phyloP scores from a whole-genome alignment of 805 yeast genomes.

The Ogataea siamensis region DNA sequence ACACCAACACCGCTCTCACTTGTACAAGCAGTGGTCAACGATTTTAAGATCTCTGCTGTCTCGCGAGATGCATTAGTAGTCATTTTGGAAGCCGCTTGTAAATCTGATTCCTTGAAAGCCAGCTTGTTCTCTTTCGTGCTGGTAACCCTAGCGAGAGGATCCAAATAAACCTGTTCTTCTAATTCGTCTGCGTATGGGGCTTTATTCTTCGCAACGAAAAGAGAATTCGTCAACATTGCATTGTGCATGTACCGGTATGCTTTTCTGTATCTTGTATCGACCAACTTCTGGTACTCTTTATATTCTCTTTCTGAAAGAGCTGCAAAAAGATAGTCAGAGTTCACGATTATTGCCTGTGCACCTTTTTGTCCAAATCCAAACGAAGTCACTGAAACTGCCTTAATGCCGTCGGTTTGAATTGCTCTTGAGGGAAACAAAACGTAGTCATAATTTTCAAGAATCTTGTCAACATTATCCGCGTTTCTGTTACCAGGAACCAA shows the following conservation, averaged over 20 bases:
- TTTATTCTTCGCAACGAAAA: conserved; percentile 90
- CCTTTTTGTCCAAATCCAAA: conserved; percentile 99
- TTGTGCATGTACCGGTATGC: conserved; percentile 95
- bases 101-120: conserved; percentile 46
- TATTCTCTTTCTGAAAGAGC: conserved; percentile 71
- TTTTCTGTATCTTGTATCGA: conserved; percentile 75
- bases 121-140: conserved; percentile 37
- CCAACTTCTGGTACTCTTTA: conserved; percentile 68
- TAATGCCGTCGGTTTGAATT: conserved; percentile 92
- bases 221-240: conserved; percentile 84
- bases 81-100: conserved; percentile 47
- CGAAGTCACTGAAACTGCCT: conserved; percentile 95
- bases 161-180: conserved; percentile 89
- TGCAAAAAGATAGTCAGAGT: conserved; percentile 91
- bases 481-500: conserved; percentile 98
- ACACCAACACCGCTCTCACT: conserved; percentile 83
- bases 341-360: conserved; percentile 88
- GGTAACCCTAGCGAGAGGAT: conserved; percentile 84
- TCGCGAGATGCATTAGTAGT: conserved; percentile 48
- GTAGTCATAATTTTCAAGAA: conserved; percentile 78
- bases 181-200: conserved; percentile 89
- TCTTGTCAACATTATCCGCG: conserved; percentile 91
- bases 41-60: conserved; percentile 61
- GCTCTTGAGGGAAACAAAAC: conserved; percentile 93
- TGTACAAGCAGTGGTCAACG: conserved; percentile 47